Evolutionary conservation across 225 moss, liverwort and hornwort genomes (phyloP).

Genomic region (Climacium dendroides): DNA sequence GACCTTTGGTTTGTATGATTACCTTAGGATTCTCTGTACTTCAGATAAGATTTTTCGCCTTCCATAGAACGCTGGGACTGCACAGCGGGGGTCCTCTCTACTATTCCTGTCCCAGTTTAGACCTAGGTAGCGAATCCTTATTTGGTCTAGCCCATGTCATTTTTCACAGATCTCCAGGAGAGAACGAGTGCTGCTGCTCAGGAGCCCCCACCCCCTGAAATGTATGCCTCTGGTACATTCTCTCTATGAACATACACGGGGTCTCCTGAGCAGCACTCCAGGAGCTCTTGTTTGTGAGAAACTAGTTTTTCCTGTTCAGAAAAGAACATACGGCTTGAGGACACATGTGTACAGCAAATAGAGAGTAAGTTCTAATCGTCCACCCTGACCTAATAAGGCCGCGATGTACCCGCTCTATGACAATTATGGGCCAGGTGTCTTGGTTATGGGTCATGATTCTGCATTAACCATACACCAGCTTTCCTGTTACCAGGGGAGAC

Average conservation of each 20-base stretch:
- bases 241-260: neutral
- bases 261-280: neutral
- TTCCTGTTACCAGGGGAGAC: conserved; percentile 55
- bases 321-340: neutral
- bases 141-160: too few relatives aligned
- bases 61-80: neutral
- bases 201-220: neutral
- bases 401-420: neutral
- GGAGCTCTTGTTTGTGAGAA: neutral
- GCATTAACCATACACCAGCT: neutral
- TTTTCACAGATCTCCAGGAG: neutral
- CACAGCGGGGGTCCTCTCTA: neutral
- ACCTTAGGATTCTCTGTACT: neutral
- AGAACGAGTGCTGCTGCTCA: neutral
- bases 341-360: neutral
- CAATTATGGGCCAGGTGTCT: neutral
- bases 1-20: neutral
- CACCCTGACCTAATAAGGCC: neutral
- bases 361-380: neutral
- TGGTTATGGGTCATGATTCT: neutral
- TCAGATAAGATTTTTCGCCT: neutral
- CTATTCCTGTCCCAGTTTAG: neutral
- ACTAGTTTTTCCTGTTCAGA: neutral
- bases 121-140: neutral
- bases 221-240: neutral